phyloP scores from a whole-genome alignment of 148 eudicot genomes.

The Bassia scoparia region DNA sequence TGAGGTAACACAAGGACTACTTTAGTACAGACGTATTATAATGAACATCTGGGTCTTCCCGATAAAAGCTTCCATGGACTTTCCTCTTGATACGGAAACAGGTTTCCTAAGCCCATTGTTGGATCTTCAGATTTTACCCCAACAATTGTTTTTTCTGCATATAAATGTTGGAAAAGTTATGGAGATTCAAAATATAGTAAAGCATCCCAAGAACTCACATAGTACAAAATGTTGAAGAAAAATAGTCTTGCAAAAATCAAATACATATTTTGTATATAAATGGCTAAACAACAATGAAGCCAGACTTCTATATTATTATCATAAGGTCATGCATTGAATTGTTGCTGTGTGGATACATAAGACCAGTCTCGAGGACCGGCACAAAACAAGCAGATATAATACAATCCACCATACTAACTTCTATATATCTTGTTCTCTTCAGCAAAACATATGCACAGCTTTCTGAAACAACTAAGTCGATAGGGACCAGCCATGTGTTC shows the following conservation, averaged over 20 bases:
- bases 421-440: no score
- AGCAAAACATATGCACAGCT: no score
- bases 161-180: background rate
- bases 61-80: slow-evolving; percentile 39
- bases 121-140: slow-evolving; percentile 34
- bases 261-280: background rate
- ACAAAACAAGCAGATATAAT: no score
- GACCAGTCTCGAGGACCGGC: no score
- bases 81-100: slow-evolving; percentile 52
- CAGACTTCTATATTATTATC: background rate
- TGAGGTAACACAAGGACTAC: slow-evolving; percentile 30
- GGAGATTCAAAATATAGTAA: no score
- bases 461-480: no score
- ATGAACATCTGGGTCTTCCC: slow-evolving; percentile 62
- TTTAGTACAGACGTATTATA: slow-evolving; percentile 76
- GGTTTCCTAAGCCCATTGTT: slow-evolving; percentile 60
- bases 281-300: background rate
- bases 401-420: no score
- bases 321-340: background rate
- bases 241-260: background rate
- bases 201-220: background rate
- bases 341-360: no score
- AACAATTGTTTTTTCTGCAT: slow-evolving; percentile 47
- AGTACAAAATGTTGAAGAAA: background rate
- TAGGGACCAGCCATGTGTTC: no score